These are phyloP conservation scores for Hypomyces rosellus DNA, from an alignment of 2,329 filamentous ascomycete species.

Conservation along the genomic window DNA sequence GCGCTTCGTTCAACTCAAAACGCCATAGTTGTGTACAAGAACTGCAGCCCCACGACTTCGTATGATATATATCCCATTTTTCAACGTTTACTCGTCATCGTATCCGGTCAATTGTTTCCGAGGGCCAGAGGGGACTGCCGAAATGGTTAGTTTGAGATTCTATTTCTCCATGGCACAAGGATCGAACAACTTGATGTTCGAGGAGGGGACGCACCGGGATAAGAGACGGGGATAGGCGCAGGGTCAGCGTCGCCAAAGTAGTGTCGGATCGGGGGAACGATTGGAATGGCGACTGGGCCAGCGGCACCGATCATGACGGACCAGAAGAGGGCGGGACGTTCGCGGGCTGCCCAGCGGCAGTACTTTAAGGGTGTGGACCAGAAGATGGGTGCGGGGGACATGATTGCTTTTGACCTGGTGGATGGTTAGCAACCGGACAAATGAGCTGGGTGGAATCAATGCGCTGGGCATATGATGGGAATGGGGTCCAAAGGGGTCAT, in stretches of 20 bases:
- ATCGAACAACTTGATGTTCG: background rate
- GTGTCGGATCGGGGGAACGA: conserved; percentile 67
- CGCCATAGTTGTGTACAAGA: conserved; percentile 9
- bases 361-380: conserved; percentile 79
- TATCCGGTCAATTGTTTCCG: conserved; percentile 56
- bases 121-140: conserved; percentile 49
- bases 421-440: background rate
- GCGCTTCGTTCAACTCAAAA: conserved; percentile 2
- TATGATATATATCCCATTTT: conserved; percentile 1
- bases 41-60: background rate
- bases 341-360: conserved; percentile 78
- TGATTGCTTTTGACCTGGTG: conserved; percentile 27
- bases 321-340: conserved; percentile 89
- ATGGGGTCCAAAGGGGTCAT: no score
- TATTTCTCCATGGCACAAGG: background rate
- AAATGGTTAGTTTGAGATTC: background rate
- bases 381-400: conserved; percentile 68
- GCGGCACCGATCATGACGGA: conserved; percentile 66
- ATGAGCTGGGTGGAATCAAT: no score
- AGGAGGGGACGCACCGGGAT: conserved; percentile 66
- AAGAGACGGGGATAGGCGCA: conserved; percentile 74
- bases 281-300: conserved; percentile 64
- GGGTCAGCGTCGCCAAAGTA: conserved; percentile 68
- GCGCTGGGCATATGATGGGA: no score
- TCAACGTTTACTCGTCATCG: conserved; percentile 43